A percentile compares a stretch with the other conserved stretches of the same genome.
phyloP scores from a whole-genome alignment of 2,329 filamentous ascomycete species.

The Hypomyces perniciosus region DNA sequence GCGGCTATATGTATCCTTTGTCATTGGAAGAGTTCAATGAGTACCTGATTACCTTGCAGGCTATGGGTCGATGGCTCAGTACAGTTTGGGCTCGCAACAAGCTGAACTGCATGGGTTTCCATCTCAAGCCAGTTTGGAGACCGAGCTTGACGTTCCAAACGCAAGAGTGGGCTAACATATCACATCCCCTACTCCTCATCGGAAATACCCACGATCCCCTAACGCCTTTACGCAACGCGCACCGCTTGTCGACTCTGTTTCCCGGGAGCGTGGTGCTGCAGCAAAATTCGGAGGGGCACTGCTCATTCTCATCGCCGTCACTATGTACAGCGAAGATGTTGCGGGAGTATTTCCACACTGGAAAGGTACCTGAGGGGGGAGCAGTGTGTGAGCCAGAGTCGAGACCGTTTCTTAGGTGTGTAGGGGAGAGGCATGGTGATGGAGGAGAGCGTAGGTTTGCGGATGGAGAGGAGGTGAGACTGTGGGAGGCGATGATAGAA shows the following conservation, averaged over 20 bases:
- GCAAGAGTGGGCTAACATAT: slow-evolving; percentile 12
- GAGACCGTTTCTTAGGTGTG: slow-evolving; percentile 8
- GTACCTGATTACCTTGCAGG: slow-evolving; percentile 10
- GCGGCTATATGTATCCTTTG: neutral
- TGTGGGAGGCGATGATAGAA: slow-evolving; percentile 8
- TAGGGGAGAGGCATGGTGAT: neutral
- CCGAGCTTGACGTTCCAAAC: slow-evolving; percentile 1
- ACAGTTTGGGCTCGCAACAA: slow-evolving; percentile 12
- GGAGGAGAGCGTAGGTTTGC: slow-evolving; percentile 3
- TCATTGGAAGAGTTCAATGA: slow-evolving; percentile 13
- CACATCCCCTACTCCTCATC: slow-evolving; percentile 14
- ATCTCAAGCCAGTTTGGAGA: slow-evolving; percentile 13
- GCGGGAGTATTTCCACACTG: slow-evolving; percentile 17
- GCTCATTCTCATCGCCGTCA: slow-evolving; percentile 12
- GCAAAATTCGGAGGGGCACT: slow-evolving; percentile 19
- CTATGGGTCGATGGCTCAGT: slow-evolving; percentile 13
- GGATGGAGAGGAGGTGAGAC: slow-evolving; percentile 5
- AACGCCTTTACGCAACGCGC: slow-evolving; percentile 35
- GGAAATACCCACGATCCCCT: slow-evolving; percentile 30
- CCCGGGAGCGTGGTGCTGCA: slow-evolving; percentile 19
- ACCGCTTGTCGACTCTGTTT: slow-evolving; percentile 12
- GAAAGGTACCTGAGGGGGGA: slow-evolving; percentile 14
- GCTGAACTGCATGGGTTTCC: slow-evolving; percentile 12
- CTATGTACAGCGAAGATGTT: slow-evolving; percentile 13
- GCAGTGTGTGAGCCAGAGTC: slow-evolving; percentile 14